Evolutionary conservation across 2,329 filamentous ascomycete genomes (phyloP).

Genomic region (Pseudogymnoascus sp.): DNA sequence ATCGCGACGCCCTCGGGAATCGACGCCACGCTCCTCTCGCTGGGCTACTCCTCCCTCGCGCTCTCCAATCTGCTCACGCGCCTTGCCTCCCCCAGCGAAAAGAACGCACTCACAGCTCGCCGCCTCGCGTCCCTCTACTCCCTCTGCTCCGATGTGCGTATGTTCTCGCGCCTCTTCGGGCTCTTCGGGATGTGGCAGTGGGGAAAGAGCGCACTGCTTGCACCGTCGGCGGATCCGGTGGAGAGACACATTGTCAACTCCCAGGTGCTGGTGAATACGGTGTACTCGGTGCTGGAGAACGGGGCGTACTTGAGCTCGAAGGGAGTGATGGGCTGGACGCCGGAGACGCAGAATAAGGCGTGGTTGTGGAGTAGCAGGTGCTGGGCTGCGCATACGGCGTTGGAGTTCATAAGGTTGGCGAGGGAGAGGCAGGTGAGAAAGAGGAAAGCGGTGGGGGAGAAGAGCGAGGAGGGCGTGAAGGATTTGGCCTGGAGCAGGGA

Average conservation of each 20-base stretch:
- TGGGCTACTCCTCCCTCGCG: constrained; percentile 59
- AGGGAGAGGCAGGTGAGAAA: constrained; percentile 27
- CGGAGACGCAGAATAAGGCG: constrained; percentile 50
- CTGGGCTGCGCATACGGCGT: constrained; percentile 69
- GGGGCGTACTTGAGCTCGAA: constrained; percentile 67
- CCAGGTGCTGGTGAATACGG: constrained; percentile 59
- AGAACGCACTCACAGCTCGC: constrained; percentile 41
- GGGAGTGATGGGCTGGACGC: constrained; percentile 54
- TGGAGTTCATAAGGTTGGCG: constrained; percentile 62
- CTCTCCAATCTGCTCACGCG: constrained; percentile 42
- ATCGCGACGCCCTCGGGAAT: constrained; percentile 60
- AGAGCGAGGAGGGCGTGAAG: constrained; percentile 43
- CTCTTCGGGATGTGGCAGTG: constrained; percentile 66
- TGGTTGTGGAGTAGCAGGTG: constrained; percentile 68
- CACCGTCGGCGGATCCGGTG: constrained; percentile 33
- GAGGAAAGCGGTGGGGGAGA: constrained; percentile 41
- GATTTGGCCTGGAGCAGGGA: constrained; percentile 51
- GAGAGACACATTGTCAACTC: constrained; percentile 50
- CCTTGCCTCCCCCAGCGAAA: constrained; percentile 45
- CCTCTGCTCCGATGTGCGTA: constrained; percentile 62
- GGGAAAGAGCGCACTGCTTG: constrained; percentile 40
- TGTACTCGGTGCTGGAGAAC: constrained; percentile 79
- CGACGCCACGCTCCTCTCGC: constrained; percentile 59
- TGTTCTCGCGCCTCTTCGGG: constrained; percentile 69
- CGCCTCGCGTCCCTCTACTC: constrained; percentile 51